phyloP scores from a whole-genome alignment of 805 yeast genomes.

The Zygosaccharomyces gambellarensis region DNA sequence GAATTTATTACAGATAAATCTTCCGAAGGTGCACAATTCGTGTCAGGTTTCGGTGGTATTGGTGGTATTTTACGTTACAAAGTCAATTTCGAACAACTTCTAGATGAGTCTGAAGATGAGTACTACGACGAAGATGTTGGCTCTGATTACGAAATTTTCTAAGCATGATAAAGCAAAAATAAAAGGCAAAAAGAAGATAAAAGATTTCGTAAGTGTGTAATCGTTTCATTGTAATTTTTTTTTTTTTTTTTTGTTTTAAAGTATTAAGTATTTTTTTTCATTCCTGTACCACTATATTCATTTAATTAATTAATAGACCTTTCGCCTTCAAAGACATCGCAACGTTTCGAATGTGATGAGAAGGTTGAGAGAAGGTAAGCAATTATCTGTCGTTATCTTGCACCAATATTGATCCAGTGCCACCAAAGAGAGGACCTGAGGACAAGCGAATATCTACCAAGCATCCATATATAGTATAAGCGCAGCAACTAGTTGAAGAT shows the following conservation, averaged over 20 bases:
- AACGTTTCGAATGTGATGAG: no score
- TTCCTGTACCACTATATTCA: no score
- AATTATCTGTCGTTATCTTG: no score
- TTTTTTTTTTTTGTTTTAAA: background rate
- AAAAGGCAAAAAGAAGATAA: background rate
- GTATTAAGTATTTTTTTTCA: no score
- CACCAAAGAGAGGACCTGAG: no score
- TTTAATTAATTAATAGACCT: no score
- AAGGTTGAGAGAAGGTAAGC: no score
- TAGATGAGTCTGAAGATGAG: slow-evolving; percentile 84
- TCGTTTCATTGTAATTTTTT: slow-evolving; percentile 2
- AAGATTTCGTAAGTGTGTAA: slow-evolving; percentile 1
- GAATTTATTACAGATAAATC: slow-evolving; percentile 97
- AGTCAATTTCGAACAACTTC: slow-evolving; percentile 93
- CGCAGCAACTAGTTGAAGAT: background rate
- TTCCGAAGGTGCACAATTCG: slow-evolving; percentile 98
- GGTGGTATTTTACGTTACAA: slow-evolving; percentile 96
- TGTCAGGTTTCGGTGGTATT: slow-evolving; percentile 97
- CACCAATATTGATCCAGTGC: no score
- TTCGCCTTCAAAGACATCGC: no score
- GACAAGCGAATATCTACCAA: no score
- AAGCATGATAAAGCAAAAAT: slow-evolving; percentile 7
- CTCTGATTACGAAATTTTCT: slow-evolving; percentile 37
- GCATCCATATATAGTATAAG: background rate
- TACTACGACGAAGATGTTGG: slow-evolving; percentile 66